Conservation (phyloP, 2,329 filamentous ascomycete genomes). For the Fusarium newnesense region DNA sequence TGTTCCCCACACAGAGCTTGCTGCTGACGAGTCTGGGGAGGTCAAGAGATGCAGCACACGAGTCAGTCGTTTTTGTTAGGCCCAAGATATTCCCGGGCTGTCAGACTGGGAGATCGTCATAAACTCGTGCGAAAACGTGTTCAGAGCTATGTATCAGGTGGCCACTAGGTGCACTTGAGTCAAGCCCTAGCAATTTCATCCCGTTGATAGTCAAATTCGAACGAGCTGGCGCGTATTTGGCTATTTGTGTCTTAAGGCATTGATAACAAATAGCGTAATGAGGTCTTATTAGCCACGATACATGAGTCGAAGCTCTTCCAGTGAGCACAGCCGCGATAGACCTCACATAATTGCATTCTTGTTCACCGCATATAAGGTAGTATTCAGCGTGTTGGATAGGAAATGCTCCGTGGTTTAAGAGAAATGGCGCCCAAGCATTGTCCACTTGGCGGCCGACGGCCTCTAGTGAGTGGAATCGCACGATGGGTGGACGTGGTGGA, state of each 20-base stretch:
- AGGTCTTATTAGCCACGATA: not conserved
- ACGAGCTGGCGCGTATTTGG: not conserved
- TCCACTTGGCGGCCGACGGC: constrained; percentile 35
- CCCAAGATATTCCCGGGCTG: constrained; percentile 15
- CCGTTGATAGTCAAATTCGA: not conserved
- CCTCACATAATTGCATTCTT: not conserved
- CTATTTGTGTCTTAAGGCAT: not conserved
- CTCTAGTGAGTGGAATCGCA: constrained; percentile 22
- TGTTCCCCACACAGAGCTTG: constrained; percentile 7
- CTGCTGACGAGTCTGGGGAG: constrained; percentile 11
- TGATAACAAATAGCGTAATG: not conserved
- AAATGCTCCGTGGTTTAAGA: constrained; percentile 8
- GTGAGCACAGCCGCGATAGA: not conserved
- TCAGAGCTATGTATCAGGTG: not conserved
- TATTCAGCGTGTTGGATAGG: not conserved
- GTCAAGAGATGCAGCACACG: not conserved
- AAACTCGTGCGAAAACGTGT: not conserved
- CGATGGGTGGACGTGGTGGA: constrained; percentile 25
- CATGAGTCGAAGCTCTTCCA: not conserved
- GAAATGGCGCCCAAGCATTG: constrained; percentile 29
- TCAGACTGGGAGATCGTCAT: not conserved
- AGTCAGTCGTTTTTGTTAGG: constrained; percentile 8
- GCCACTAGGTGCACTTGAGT: not conserved
- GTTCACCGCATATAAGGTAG: not conserved
- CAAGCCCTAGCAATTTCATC: not conserved